Percentiles rank a stretch among this genome's conserved stretches.
These are phyloP conservation scores for Remersonia thermophila DNA, from an alignment of 2,329 filamentous ascomycete genomes.

Conservation along the genomic window DNA sequence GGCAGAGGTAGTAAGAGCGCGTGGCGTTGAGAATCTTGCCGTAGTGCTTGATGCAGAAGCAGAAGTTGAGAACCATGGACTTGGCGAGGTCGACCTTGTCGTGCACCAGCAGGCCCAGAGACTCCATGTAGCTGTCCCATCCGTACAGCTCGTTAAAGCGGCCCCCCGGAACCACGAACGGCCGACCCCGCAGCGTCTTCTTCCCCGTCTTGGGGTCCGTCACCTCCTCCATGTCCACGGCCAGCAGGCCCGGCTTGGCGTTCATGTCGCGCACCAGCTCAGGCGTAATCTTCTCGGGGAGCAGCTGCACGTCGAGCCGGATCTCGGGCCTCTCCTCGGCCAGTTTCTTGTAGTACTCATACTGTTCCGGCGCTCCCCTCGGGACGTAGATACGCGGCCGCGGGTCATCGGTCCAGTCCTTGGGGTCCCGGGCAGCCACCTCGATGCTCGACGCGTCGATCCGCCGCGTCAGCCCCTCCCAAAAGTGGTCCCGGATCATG, in stretches of 20 bases:
- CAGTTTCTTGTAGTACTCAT: slow-evolving; percentile 75
- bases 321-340: slow-evolving; percentile 71
- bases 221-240: slow-evolving; percentile 75
- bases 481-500: slow-evolving; percentile 81
- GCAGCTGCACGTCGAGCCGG: slow-evolving; percentile 70
- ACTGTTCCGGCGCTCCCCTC: slow-evolving; percentile 69
- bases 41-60: slow-evolving; percentile 96
- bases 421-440: slow-evolving; percentile 75
- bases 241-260: slow-evolving; percentile 74
- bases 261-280: slow-evolving; percentile 77
- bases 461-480: slow-evolving; percentile 77
- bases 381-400: slow-evolving; percentile 88
- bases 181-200: slow-evolving; percentile 63
- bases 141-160: slow-evolving; percentile 97
- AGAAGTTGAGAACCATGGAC: slow-evolving; percentile 91
- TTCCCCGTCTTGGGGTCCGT: slow-evolving; percentile 55
- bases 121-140: slow-evolving; percentile 99
- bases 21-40: slow-evolving; percentile 98
- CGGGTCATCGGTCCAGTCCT: slow-evolving; percentile 88
- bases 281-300: slow-evolving; percentile 66
- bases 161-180: slow-evolving; percentile 94
- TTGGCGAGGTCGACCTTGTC: slow-evolving; percentile 80
- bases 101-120: slow-evolving; percentile 74
- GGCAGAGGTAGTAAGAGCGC: slow-evolving; percentile 84
- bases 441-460: slow-evolving; percentile 86